A percentile compares a stretch with the other conserved stretches of the same genome.
phyloP scores from a whole-genome alignment of 2,329 filamentous ascomycete genomes.

The Grosmannia penicillata region DNA sequence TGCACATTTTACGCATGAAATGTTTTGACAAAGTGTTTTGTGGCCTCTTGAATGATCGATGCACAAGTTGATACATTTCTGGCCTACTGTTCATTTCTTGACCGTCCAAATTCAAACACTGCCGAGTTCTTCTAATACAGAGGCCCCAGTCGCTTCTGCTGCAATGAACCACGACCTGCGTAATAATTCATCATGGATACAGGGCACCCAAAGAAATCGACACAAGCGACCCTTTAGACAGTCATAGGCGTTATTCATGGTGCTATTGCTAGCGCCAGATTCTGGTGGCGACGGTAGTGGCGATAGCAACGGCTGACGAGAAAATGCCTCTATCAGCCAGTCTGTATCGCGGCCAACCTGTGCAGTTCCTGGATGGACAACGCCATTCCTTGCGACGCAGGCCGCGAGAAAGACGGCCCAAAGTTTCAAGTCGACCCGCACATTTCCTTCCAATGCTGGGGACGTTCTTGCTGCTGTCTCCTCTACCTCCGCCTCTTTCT shows the following conservation, averaged over 20 bases:
- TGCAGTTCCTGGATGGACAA: too few species aligned
- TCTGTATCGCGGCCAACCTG: too few species aligned
- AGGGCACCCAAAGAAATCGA: neutral
- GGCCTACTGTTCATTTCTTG: too few species aligned
- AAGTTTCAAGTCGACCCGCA: neutral
- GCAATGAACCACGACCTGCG: neutral
- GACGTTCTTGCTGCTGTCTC: neutral
- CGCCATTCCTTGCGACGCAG: neutral
- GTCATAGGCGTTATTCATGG: neutral
- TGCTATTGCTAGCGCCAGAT: too few species aligned
- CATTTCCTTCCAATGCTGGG: neutral
- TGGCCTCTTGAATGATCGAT: too few species aligned
- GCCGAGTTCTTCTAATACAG: too few species aligned
- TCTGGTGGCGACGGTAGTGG: neutral
- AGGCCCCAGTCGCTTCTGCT: too few species aligned
- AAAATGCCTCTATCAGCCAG: neutral
- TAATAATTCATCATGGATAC: neutral
- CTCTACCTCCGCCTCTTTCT: neutral
- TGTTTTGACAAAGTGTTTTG: too few species aligned
- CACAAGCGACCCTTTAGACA: neutral
- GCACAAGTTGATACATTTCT: too few species aligned
- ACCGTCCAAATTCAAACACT: too few species aligned
- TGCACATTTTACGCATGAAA: too few species aligned
- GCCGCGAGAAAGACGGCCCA: constrained; percentile 1
- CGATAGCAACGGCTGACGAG: too few species aligned